Conservation (phyloP, 352 stramenopile species). For the Pythium aphanidermatum region DNA sequence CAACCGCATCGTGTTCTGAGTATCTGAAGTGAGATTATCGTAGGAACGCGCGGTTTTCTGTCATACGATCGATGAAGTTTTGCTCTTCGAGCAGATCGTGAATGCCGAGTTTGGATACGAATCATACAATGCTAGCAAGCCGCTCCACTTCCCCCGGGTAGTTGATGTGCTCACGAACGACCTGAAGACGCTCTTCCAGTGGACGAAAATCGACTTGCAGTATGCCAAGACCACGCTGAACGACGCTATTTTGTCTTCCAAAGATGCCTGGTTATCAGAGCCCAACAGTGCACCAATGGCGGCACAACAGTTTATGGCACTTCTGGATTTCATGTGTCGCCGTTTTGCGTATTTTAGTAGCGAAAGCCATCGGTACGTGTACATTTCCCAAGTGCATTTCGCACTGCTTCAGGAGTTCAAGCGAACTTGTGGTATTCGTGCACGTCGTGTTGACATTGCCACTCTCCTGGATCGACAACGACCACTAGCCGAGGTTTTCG, state of each 20-base stretch:
- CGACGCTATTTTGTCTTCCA: not conserved
- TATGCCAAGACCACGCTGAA: conserved; percentile 41
- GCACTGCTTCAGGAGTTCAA: conserved; percentile 32
- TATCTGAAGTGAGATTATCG: not conserved
- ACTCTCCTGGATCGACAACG: not conserved
- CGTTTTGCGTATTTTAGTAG: conserved; percentile 58
- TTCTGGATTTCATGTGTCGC: conserved; percentile 65
- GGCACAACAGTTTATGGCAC: conserved; percentile 31
- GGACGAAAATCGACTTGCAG: conserved; percentile 51
- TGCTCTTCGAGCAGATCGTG: conserved; percentile 63
- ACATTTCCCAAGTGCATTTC: conserved; percentile 65
- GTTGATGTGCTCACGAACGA: conserved; percentile 56
- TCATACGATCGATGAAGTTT: conserved; percentile 65
- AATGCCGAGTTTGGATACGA: conserved; percentile 62
- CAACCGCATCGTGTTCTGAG: not conserved
- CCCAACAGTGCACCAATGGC: not conserved
- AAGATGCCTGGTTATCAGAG: conserved; percentile 5
- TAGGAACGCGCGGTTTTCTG: conserved; percentile 30
- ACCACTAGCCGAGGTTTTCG: conserved; percentile 26
- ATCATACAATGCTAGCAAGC: conserved; percentile 35
- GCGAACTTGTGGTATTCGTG: conserved; percentile 10
- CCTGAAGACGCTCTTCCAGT: conserved; percentile 49
- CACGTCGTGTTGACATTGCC: conserved; percentile 2
- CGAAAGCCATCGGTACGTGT: conserved; percentile 68
- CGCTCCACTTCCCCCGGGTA: conserved; percentile 40